Evolutionary conservation across 139 green algal genomes (phyloP).

Genomic region (Haematococcus lacustris): DNA sequence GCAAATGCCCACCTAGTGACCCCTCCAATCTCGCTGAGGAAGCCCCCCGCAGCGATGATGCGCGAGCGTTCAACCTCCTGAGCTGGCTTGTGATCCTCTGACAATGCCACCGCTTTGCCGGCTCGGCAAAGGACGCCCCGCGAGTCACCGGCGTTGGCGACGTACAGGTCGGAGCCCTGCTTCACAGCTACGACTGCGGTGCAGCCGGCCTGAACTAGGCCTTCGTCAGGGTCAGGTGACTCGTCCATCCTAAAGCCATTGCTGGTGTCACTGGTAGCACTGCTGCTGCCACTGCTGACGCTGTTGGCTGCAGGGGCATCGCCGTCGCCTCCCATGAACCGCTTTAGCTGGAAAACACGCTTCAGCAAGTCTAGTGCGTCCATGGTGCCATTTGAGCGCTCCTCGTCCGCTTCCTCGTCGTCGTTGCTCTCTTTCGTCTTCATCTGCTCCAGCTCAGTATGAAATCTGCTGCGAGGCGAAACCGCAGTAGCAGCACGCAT

Average conservation of each 20-base stretch:
- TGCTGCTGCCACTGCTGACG: no score
- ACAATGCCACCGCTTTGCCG: conserved; percentile 57
- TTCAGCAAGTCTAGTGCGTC: conserved; percentile 55
- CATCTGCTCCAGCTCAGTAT: conserved; percentile 46
- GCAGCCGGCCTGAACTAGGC: conserved; percentile 60
- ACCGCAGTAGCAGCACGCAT: no score
- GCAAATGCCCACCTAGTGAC: conserved; percentile 28
- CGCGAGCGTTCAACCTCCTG: conserved; percentile 62
- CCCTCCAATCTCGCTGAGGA: conserved; percentile 36
- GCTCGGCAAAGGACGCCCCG: conserved; percentile 69
- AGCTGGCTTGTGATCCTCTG: conserved; percentile 81
- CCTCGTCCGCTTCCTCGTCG: conserved; percentile 22
- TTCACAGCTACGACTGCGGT: conserved; percentile 85
- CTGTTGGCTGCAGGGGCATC: no score
- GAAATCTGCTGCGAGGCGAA: conserved; percentile 47
- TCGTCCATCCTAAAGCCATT: conserved; percentile 13
- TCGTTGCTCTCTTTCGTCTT: conserved; percentile 41
- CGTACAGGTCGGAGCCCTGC: conserved; percentile 57
- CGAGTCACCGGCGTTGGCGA: conserved; percentile 88
- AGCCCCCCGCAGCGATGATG: conserved; percentile 76
- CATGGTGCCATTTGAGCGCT: conserved; percentile 28
- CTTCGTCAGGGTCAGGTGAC: conserved; percentile 23
- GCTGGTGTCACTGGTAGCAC: no score
- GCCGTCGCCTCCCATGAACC: conserved; percentile 30
- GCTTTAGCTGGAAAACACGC: conserved; percentile 50